Base-by-base conservation (phyloP, 306 rosid species). In the Pyrus bretschneideri region DNA sequence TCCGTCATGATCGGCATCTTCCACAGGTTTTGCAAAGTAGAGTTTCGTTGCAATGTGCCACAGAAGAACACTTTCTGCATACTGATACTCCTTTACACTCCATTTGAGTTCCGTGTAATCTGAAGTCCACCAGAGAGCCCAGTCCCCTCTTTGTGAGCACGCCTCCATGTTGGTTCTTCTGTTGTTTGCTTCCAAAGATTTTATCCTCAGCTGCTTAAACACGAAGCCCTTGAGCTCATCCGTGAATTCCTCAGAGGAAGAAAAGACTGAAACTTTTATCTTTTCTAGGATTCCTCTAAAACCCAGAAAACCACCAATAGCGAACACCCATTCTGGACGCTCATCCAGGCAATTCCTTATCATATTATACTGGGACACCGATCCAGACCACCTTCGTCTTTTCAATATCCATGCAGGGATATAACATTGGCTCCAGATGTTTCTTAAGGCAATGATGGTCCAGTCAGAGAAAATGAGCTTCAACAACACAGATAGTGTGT, bases 31-130 rank as follows among this genome's bases (percentile, higher is more conserved):
- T 3, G 1, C 21, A 30, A 21, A 54, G 61, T 59, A 68, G 12
- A 82, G 66, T 55, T 82, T 73, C 0, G 85, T 82, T 15, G 82
- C 85, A 13, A 82, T 27, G 78, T 82, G 85, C 85, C 82, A 82
- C 7, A 78, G 23, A n/a, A 82, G 79, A 67, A 78, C 76, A 40
- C 82, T 78, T 63, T 82, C 85, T 1, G 73, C 76, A 2, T 60
- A 82, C 71, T 69, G 72, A 55, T 67, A 73, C 35, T 82, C 76
- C 30, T 15, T 52, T 9, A 82, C 30, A 68, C 79, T 77, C 85
- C 81, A 68, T 45, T 82, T 67, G 17, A 77, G 73, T 4, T 73
- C 0, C 13, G 0, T 0, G 17, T 38, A 67, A 51, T 3, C 58
- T 11, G 69, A 44, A 21, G 67, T 67, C 49, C 6, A 70, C 63